These are phyloP conservation scores for Amyloporia xantha DNA, from an alignment of 768 basidiomycete genomes.

Conservation along the genomic window DNA sequence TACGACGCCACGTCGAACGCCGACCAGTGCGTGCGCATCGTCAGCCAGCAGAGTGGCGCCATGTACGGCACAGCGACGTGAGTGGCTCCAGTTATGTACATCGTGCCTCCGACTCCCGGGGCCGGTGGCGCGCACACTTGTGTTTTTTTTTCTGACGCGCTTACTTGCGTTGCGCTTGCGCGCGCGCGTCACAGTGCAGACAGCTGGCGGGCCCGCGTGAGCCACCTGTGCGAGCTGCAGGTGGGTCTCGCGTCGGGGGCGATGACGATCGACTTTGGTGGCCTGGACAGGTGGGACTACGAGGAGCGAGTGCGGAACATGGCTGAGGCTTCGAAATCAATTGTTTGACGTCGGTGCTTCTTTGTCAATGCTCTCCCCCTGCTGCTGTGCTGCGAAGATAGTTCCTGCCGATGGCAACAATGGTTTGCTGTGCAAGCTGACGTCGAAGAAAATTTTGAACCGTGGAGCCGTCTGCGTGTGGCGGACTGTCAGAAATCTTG, in stretches of 20 bases:
- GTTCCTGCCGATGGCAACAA: not conserved
- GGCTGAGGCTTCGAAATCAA: constrained; percentile 37
- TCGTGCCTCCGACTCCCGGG: not conserved
- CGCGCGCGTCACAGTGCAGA: constrained; percentile 66
- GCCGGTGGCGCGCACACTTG: not conserved
- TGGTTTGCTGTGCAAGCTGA: too few species aligned
- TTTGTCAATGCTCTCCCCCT: not conserved
- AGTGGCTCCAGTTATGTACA: constrained; percentile 29
- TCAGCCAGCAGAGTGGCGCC: constrained; percentile 47
- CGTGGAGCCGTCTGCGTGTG: too few species aligned
- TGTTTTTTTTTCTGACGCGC: too few species aligned
- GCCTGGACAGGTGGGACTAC: constrained; percentile 68
- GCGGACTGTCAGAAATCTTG: not conserved
- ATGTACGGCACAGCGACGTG: constrained; percentile 81
- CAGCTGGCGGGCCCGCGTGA: constrained; percentile 70
- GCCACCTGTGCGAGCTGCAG: constrained; percentile 69
- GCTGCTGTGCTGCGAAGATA: not conserved
- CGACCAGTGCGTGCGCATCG: constrained; percentile 63
- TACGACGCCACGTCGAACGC: constrained; percentile 61
- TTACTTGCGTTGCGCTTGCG: not conserved
- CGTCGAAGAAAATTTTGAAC: too few species aligned
- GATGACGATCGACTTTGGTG: constrained; percentile 71
- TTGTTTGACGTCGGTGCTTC: constrained; percentile 1
- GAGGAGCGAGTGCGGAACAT: constrained; percentile 58
- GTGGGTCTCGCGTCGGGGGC: constrained; percentile 52